phyloP scores from a whole-genome alignment of 169 alveolate species.

The Theileria luwenshuni region DNA sequence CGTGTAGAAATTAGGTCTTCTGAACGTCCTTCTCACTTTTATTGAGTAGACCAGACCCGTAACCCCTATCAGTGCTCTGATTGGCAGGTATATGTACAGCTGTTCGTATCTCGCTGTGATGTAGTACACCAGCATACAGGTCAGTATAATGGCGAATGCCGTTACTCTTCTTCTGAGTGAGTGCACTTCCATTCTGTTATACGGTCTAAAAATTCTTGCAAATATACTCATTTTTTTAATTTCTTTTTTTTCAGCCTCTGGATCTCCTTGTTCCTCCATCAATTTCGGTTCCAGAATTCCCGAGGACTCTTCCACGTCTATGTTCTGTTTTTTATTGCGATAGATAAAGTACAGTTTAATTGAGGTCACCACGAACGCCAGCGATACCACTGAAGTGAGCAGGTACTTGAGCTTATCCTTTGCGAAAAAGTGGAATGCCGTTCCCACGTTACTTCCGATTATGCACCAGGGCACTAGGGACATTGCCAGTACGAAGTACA shows the following conservation, averaged over 20 bases:
- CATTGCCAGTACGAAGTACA: constrained; percentile 10
- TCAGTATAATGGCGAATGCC: background rate
- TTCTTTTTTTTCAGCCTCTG: background rate
- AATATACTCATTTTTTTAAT: background rate
- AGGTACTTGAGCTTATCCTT: constrained; percentile 7
- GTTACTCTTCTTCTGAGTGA: background rate
- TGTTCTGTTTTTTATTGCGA: background rate
- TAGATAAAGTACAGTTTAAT: background rate
- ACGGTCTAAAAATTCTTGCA: background rate
- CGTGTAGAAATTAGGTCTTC: background rate
- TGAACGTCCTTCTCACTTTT: constrained; percentile 10
- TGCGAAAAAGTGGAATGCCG: constrained; percentile 21
- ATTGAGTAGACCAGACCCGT: constrained; percentile 13
- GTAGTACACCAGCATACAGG: constrained; percentile 11
- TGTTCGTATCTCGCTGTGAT: background rate
- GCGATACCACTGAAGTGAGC: constrained; percentile 1
- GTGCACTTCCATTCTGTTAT: background rate
- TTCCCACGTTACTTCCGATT: constrained; percentile 17
- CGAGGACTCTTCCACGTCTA: background rate
- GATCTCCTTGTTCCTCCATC: background rate
- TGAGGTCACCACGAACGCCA: background rate
- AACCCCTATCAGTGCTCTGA: background rate
- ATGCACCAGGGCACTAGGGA: constrained; percentile 27
- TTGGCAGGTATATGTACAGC: background rate
- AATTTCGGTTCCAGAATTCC: background rate